Conservation (phyloP, 768 basidiomycete species). For the Russula griseocarnosa region DNA sequence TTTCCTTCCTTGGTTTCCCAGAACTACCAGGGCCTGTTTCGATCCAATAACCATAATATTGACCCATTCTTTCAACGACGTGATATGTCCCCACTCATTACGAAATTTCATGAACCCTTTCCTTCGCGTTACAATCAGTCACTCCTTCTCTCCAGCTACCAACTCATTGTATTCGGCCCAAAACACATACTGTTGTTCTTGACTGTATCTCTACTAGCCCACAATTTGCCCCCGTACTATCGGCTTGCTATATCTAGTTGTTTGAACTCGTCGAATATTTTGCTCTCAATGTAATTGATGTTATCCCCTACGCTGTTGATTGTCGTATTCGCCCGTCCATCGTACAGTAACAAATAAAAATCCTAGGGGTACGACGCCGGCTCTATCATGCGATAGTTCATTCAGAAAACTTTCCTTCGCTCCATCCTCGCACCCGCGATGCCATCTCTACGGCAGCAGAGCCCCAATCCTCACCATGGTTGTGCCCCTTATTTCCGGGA, state of each 20-base stretch:
- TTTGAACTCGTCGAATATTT: conserved; percentile 6
- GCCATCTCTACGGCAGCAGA: conserved; percentile 94
- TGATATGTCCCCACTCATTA: neutral
- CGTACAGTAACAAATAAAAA: neutral
- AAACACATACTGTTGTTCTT: neutral
- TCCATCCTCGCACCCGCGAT: conserved; percentile 59
- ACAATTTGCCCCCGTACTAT: neutral
- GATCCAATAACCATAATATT: neutral
- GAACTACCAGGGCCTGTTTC: neutral
- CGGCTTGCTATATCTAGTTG: neutral
- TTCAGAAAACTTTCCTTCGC: conserved; percentile 56
- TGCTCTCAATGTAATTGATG: neutral
- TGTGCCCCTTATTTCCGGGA: conserved; percentile 68
- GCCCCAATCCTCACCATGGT: conserved; percentile 99
- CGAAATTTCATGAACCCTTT: neutral
- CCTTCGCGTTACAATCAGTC: neutral
- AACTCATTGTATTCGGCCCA: neutral
- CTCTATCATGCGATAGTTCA: neutral
- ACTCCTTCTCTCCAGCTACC: neutral
- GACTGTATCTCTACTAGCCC: conserved; percentile 16
- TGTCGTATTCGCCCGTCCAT: neutral
- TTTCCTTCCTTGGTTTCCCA: neutral
- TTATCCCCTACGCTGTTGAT: neutral
- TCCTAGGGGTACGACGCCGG: neutral
- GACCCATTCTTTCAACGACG: neutral